Base-by-base conservation (phyloP, 768 basidiomycete genomes). In the Suillus hirtellus region DNA sequence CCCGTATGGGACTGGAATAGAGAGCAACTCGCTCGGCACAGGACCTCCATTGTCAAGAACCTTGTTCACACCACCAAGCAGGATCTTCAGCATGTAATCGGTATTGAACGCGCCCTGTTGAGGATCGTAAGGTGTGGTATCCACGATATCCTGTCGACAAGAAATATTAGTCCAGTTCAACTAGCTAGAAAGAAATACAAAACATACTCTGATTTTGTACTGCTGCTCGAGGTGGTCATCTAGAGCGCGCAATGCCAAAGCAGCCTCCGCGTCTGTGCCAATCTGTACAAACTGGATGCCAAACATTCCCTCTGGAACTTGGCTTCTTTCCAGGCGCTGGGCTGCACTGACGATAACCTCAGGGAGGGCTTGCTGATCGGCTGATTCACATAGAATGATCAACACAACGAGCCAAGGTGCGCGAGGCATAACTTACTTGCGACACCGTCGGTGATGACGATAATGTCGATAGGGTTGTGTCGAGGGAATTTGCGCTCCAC, bases 221-320 rank as follows among this genome's bases (percentile, higher is more conserved):
- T 42, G 19, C 31, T 61, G 38, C 19, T 42, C 60, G 9, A 78
- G 65, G 5, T 69, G 70, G 59, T 77, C 75, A 60, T 78, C 77
- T 12, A 78, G 68, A 37, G 69, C 68, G 53, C 74, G 73, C 38
- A 79, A 63, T 19, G 75, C 77, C 59, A 70, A 72, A n/a, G 74
- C 62, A 3, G 76, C 75, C 60, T 60, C 69, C 21, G 7, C 19
- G 38, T 66, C 66, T 43, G 73, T 64, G 0, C 79, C 79, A 24
- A 80, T 76, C 66, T 79, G 79, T 12, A 80, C 66, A 50, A 80
- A 77, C 59, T 77, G 75, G 52, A 80, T 66, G 6, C 78, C 76
- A 5, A 80, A 64, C 66, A 78, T 77, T 44, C 63, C 67, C 3
- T 71, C 65, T 2, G 73, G 75, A 53, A 67, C 71, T 14, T 70